These are phyloP conservation scores for Heterococcus sp. DNA, from an alignment of 108 stramenopile genomes.

Conservation along the genomic window DNA sequence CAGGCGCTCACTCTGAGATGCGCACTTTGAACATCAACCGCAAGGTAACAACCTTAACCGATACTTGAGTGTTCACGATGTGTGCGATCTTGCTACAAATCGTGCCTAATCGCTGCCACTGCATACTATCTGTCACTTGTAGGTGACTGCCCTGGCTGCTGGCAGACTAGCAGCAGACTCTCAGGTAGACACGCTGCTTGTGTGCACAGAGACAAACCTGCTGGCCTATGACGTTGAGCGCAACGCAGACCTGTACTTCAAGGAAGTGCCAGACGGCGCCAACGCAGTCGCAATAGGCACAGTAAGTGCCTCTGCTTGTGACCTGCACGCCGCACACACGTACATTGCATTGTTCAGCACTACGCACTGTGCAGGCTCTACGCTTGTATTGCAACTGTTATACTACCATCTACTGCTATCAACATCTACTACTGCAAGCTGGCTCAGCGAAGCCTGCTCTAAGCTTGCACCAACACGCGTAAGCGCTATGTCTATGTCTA, in stretches of 20 bases:
- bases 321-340: not conserved
- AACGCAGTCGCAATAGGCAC: conserved; percentile 2
- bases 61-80: not conserved
- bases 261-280: conserved; percentile 43
- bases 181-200: conserved; percentile 37
- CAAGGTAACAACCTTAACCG: conserved; percentile 2
- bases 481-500: not conserved
- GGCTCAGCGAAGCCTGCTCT: too few relatives aligned
- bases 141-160: conserved; percentile 33
- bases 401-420: not conserved
- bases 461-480: not conserved
- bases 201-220: conserved; percentile 57
- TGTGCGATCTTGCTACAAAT: not conserved
- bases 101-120: not conserved
- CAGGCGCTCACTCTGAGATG: too few relatives aligned
- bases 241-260: conserved; percentile 58
- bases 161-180: conserved; percentile 5
- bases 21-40: conserved; percentile 59
- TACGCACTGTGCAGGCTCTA: not conserved
- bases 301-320: too few relatives aligned
- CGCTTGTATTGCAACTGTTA: not conserved
- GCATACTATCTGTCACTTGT: not conserved
- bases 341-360: not conserved
- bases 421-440: not conserved
- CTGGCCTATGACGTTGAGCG: conserved; percentile 61